Base-by-base conservation (phyloP, 2,329 filamentous ascomycete genomes). In the Keithomyces neogunnii region DNA sequence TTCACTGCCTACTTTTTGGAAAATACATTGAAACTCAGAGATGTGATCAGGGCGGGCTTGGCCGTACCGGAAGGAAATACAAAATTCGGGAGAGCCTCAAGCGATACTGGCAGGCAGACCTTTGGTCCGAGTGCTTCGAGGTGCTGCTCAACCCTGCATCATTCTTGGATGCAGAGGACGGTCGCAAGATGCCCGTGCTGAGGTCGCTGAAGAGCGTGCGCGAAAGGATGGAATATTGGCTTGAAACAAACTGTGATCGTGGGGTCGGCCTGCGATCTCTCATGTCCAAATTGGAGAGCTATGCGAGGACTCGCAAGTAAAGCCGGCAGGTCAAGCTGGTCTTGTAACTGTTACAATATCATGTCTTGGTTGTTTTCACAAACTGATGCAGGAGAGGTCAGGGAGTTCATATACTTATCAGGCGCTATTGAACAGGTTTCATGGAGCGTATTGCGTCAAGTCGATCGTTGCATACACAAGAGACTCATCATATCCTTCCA, bases 81-180 rank as follows among this genome's bases (percentile, higher is more conserved):
- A 82, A 79, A 56, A 83, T 96, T 57, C 81, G 86, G 48, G 92
- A 96, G 69, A 81, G 75, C 11, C 71, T 97, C 54, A 99, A 99
- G 74, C 73, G 93, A 44, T 99, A 99, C 70, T 99, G 93, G 93
- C 91, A 97, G 74, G 86, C 84, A 47, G 90, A 96, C 47, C 81
- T 97, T 44, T 99, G 93, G 93, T 70, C 65, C 2, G 83, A 87
- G 54, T 84, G 86, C 46, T 95, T 99, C 66, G 86, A 91, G 57
- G 61, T 97, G 53, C 70, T 97, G 57, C 74, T 99, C 43, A 99
- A 99, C 67, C 91, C 92, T 0, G 76, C 79, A 2, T 76, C 75
- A 52, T 82, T 84, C 67, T 68, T 80, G n/a, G 78, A 78, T 8
- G 72, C 64, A 1, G 90, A 91, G 66, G 82, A 84, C 31, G 81